Evolutionary conservation across 345 rosid species (phyloP).

Genomic region (Anastatica hierochuntica): DNA sequence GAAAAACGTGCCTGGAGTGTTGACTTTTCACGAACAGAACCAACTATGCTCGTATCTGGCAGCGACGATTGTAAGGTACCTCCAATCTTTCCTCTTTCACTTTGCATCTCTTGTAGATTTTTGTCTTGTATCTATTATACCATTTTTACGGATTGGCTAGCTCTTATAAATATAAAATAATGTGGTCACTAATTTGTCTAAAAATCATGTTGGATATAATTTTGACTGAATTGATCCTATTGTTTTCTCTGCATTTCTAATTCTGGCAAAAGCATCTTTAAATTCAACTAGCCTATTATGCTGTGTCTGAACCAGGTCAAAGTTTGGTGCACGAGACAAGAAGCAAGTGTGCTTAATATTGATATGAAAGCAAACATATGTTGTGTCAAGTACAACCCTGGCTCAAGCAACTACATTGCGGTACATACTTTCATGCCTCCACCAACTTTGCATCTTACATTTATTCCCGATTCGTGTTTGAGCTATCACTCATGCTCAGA

Average conservation of each 20-base stretch:
- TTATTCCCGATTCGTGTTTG: neutral
- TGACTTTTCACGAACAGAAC: conserved; percentile 86
- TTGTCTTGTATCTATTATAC: neutral
- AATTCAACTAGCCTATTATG: neutral
- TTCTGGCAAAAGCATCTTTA: neutral
- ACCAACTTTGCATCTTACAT: conserved; percentile 4
- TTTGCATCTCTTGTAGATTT: neutral
- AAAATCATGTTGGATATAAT: no score
- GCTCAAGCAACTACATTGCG: conserved; percentile 90
- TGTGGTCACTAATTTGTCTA: no score
- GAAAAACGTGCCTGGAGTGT: conserved; percentile 99
- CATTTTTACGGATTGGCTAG: neutral
- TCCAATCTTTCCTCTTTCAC: neutral
- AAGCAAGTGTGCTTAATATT: conserved; percentile 85
- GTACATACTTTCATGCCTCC: conserved; percentile 32
- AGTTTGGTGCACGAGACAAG: conserved; percentile 97
- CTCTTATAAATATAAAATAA: no score
- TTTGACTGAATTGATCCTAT: conserved; percentile 4
- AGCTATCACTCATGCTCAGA: conserved; percentile 3
- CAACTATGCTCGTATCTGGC: conserved; percentile 96
- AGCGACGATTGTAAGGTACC: conserved; percentile 96
- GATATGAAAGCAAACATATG: conserved; percentile 99
- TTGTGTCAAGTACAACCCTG: conserved; percentile 97
- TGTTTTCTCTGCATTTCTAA: neutral
- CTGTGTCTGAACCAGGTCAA: conserved; percentile 54